A percentile compares a stretch with the other conserved stretches of the same genome.
Conservation (phyloP, 2,329 filamentous ascomycete species). For the Aspergillus aculeatus region DNA sequence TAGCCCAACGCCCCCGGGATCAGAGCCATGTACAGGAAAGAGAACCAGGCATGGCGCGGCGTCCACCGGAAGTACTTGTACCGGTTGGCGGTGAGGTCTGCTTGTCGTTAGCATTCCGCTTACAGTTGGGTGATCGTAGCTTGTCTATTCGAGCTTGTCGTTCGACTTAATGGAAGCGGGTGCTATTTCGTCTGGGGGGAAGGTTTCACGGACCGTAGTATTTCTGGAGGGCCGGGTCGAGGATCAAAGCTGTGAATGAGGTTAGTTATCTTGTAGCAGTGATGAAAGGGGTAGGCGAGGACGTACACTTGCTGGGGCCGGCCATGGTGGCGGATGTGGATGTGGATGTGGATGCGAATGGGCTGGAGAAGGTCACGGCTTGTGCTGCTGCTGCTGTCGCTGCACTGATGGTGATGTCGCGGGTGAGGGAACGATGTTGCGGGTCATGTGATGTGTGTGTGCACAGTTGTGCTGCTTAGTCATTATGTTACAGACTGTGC, state of each 20-base stretch:
- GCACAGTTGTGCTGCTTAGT: background rate
- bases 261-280: slow-evolving; percentile 46
- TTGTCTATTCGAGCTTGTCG: no score
- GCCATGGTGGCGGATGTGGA: slow-evolving; percentile 45
- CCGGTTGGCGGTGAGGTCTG: slow-evolving; percentile 80
- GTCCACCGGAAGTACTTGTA: slow-evolving; percentile 97
- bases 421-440: slow-evolving; percentile 12
- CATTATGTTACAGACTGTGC: no score
- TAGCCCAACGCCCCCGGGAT: slow-evolving; percentile 71
- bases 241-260: slow-evolving; percentile 44
- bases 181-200: background rate
- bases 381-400: background rate
- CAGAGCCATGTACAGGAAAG: slow-evolving; percentile 71
- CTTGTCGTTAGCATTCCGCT: slow-evolving; percentile 6
- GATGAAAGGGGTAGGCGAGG: background rate
- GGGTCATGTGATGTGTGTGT: slow-evolving; percentile 8
- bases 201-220: slow-evolving; percentile 46
- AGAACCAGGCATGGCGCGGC: slow-evolving; percentile 73
- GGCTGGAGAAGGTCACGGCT: background rate
- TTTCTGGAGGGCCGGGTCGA: slow-evolving; percentile 49
- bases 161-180: no score
- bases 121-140: no score
- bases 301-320: slow-evolving; percentile 51
- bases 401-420: slow-evolving; percentile 3
- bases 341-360: background rate